phyloP scores from a whole-genome alignment of 2,329 filamentous ascomycete species.

The Colletotrichum tanaceti region DNA sequence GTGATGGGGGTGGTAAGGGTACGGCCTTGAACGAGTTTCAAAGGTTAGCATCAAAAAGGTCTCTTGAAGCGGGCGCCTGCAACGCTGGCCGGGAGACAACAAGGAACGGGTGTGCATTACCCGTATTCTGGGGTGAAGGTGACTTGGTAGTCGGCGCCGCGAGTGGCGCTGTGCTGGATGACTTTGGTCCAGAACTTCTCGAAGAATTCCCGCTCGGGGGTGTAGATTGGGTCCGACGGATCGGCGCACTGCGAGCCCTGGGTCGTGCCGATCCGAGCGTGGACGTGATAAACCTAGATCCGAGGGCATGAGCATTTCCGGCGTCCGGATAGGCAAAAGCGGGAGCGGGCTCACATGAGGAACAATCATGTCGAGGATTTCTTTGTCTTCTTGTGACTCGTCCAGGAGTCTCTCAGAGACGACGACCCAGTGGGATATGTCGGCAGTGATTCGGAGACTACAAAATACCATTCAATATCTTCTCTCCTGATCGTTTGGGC shows the following conservation, averaged over 20 bases:
- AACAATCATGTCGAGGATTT: conserved; percentile 43
- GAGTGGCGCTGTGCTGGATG: conserved; percentile 29
- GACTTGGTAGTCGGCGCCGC: conserved; percentile 15
- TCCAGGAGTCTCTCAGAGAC: conserved; percentile 34
- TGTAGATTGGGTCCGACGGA: conserved; percentile 47
- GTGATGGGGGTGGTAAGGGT: conserved; percentile 45
- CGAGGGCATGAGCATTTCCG: background rate
- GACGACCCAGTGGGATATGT: conserved; percentile 46
- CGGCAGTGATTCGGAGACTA: conserved; percentile 44
- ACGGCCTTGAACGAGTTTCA: conserved; percentile 39
- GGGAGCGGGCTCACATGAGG: conserved; percentile 45
- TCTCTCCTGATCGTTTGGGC: no score
- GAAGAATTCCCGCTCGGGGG: conserved; percentile 48
- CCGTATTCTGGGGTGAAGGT: conserved; percentile 36
- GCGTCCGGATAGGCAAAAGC: background rate
- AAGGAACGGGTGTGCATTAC: conserved; percentile 3
- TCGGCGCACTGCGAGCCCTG: conserved; percentile 53
- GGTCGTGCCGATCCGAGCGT: conserved; percentile 51
- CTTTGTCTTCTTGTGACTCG: conserved; percentile 13
- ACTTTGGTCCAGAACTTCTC: conserved; percentile 45
- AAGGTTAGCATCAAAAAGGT: background rate
- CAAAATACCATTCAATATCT: background rate
- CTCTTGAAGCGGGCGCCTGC: background rate
- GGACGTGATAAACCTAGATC: conserved; percentile 50
- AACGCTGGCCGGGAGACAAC: background rate